phyloP scores from a whole-genome alignment of 495 filamentous ascomycete species.

The Podospora didyma region DNA sequence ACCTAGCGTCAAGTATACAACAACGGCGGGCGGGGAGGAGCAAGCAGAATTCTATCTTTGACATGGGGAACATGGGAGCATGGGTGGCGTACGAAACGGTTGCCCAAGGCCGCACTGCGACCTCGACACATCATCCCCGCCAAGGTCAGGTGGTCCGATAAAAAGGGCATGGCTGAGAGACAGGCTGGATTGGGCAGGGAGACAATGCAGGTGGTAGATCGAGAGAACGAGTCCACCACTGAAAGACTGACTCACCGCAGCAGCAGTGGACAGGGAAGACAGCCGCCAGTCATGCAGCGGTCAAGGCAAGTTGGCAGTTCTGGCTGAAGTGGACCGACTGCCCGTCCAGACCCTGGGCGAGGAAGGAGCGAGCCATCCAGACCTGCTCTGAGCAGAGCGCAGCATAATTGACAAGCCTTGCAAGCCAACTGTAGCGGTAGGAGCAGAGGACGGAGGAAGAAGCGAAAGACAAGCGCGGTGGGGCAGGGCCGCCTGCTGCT shows the following conservation, averaged over 20 bases:
- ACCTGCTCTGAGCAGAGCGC: not conserved
- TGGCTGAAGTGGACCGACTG: not conserved
- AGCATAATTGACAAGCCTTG: not conserved
- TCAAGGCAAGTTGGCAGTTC: not conserved
- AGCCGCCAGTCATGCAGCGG: not conserved
- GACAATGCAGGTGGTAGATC: constrained; percentile 10
- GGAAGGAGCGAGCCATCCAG: no score
- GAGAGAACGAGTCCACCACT: not conserved
- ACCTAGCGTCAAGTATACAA: not conserved
- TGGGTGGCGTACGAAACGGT: constrained; percentile 6
- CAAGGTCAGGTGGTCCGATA: constrained; percentile 14
- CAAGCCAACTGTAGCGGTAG: constrained; percentile 9
- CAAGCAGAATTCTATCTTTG: constrained; percentile 13
- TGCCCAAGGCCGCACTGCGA: constrained; percentile 17
- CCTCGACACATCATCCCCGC: constrained; percentile 2
- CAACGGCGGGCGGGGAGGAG: no score
- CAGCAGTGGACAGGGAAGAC: not conserved
- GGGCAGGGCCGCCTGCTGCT: not conserved
- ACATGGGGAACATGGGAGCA: not conserved
- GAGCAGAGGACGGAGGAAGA: not conserved
- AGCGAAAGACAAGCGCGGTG: constrained; percentile 8
- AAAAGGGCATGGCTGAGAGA: constrained; percentile 4
- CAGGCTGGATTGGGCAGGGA: constrained; percentile 17
- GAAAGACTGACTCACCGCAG: not conserved
- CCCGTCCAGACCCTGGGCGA: not conserved